Evolutionary conservation across 2,329 filamentous ascomycete species (phyloP), one percentile per base, ranked within the genome.

Genomic region (Bipolaris zeicola): DNA sequence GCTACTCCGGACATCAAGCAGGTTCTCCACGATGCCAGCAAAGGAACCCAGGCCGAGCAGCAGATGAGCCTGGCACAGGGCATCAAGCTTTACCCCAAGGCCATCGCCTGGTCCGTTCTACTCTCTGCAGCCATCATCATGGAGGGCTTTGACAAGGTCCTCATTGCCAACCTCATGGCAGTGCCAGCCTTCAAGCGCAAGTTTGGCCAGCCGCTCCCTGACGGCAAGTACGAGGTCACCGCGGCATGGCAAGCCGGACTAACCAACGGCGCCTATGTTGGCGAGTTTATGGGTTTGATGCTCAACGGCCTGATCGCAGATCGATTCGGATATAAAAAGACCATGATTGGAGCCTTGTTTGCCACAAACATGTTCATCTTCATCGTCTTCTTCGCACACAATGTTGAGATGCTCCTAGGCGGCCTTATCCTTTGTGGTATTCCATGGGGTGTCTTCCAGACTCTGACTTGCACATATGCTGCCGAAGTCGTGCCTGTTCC

Each of bases 71-170:
- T 96, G 58, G 69, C 83, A 68, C 85, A 96, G 79, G 91, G 90
- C 60, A 82, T 96, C 73, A 85, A 80, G 66, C 82, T 94, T 16
- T 96, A 96, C 72, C 92, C 91, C 60, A 94, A 96, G 80, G 92
- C 92, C 37, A 88, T 96, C 54, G 83, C 80, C 13, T 96, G 91
- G 91, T 91, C 88, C 67, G 72, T 96, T 48, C 80, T 96, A 57
- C 92, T 96, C 74, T 94, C 90, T 11, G 92, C 90, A 0, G 91
- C 89, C 73, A 95, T 96, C 72, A 87, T 87, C 67, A 96, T 96
- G 92, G 92, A 96, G 75, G 92, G 91, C 6, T 96, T 92, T 78
- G 91, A 96, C 74, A 83, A 94, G 58, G 87, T 85, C 66, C 80
- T 96, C 57, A 87, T 94, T 71, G 90, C 88, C 79, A 92, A 92